Base-by-base conservation (phyloP, 345 rosid species). In the Camelina sativa region DNA sequence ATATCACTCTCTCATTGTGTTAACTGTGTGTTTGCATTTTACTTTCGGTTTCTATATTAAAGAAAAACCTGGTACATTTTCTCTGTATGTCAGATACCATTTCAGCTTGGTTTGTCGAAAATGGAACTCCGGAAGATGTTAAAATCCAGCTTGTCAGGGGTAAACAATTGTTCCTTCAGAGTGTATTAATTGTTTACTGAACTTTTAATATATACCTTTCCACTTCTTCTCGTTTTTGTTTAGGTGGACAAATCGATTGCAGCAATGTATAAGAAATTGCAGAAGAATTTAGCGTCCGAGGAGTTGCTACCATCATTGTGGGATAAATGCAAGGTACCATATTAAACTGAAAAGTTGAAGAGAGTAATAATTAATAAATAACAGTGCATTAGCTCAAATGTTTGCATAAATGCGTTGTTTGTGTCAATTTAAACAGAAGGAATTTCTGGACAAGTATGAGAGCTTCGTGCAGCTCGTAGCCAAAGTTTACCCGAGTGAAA, bases 301-400 rank as follows among this genome's bases (percentile, higher is more conserved):
- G 98, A 95, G 76, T 81, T 92, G 67, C 79, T 95, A 54, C 98
- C 99, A 37, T 95, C 98, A 40, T 76, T 92, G 62, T 95, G 99
- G 99, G 99, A 95, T 71, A 95, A 95, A 82, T 92, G 97, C 92
- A 95, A 95, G 98, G 98, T 92, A 82, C 28, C 41, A 47, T 16
- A n/a, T 28, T 4, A 41, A 56, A 65, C 19, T 8, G 17, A 48
- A 46, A 46, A 46, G 1, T 46, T 46, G 19, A 46, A 7, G 51
- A 46, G 19, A 46, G 51, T n/a, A 46, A n/a, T 46, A n/a, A 46
- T 2, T 46, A 46, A 46, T 46, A 15, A 46, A 46, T 46, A 46
- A 46, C 51, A 6, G 4, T 46, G 30, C 25, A 19, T 8, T 43
- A 43, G 25, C 11, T 11, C 7, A 52, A 52, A 12, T 67, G 41